Base-by-base conservation (phyloP, 768 basidiomycete genomes). In the Russula vinacea region DNA sequence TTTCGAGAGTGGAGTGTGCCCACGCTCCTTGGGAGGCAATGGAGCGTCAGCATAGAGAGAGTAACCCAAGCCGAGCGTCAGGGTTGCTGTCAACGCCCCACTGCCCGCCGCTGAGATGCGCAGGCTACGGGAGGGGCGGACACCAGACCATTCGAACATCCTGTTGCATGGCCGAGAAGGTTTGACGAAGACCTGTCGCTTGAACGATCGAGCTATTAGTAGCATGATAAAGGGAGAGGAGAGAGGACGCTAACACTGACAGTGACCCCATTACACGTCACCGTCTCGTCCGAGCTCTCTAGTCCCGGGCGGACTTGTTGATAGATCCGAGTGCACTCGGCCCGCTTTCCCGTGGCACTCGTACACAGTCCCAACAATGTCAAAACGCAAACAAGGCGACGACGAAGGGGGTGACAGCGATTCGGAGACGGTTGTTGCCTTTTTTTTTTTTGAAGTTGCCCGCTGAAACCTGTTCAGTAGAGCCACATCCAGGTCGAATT, bases 401-500 rank as follows among this genome's bases (percentile, higher is more conserved):
- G 53, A 71, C n/a, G 74, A 74, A n/a, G 78, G 76, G 59, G 29
- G 29, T 5, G 78, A 76, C 62, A 74, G 73, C 65, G 72, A 73
- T 47, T 74, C 75, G 50, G 80, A 79, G 66, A 74, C 72, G 55
- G 80, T 80, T 75, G 66, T 80, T 76, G 74, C 37, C 22, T 63
- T 72, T 49, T 71, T 73, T 71, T 68, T 29, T 14, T 33, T 44
- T 16, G 9, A 37, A 35, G 29, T 29, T 42, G 33, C 47, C 33
- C 50, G 11, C 56, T 51, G 13, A 59, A 60, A 37, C 39, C 60
- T 54, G 58, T 70, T 65, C 70, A 75, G 76, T 77, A 85, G 82
- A 82, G 79, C 72, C 81, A 88, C 70, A 81, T 95, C 76, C 83
- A 95, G 74, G 88, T 95, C 68, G 88, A 89, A 71, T 98, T 98